Evolutionary conservation across 2,329 filamentous ascomycete species (phyloP).

Genomic region (Helotiales sp.): DNA sequence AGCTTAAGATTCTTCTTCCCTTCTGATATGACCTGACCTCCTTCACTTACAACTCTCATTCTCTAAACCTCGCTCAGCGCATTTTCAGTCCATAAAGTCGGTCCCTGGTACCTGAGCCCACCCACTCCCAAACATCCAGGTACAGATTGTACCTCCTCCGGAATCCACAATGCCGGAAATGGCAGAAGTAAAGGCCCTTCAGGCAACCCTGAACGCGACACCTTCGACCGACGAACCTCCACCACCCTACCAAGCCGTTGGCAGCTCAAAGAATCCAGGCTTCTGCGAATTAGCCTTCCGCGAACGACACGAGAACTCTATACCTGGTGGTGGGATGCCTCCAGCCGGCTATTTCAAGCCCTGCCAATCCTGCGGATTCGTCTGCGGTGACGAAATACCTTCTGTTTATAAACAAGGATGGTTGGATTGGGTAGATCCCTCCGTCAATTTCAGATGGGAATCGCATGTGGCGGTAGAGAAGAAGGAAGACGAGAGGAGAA

Average conservation of each 20-base stretch:
- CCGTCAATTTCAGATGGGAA: slow-evolving; percentile 31
- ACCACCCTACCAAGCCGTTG: slow-evolving; percentile 15
- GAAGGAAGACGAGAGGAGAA: neutral
- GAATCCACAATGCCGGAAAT: slow-evolving; percentile 11
- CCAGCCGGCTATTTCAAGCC: slow-evolving; percentile 24
- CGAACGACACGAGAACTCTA: slow-evolving; percentile 24
- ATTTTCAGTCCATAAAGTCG: too few relatives aligned
- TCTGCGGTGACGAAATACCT: slow-evolving; percentile 22
- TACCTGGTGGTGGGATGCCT: slow-evolving; percentile 26
- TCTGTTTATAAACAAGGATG: slow-evolving; percentile 22
- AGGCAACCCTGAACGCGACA: neutral
- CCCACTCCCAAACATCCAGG: neutral
- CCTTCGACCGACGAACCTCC: slow-evolving; percentile 16
- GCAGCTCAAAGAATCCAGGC: slow-evolving; percentile 21
- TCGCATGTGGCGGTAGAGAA: slow-evolving; percentile 21
- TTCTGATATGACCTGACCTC: neutral
- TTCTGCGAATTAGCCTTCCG: slow-evolving; percentile 28
- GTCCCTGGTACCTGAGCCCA: too few relatives aligned
- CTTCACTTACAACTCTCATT: neutral
- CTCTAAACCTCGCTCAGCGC: too few relatives aligned
- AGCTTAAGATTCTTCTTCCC: neutral
- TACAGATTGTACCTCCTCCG: neutral
- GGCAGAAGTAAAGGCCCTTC: neutral
- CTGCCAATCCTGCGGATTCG: slow-evolving; percentile 22
- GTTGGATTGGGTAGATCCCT: slow-evolving; percentile 29